phyloP scores from a whole-genome alignment of 2,329 filamentous ascomycete species.

The Aspergillus brasiliensis region DNA sequence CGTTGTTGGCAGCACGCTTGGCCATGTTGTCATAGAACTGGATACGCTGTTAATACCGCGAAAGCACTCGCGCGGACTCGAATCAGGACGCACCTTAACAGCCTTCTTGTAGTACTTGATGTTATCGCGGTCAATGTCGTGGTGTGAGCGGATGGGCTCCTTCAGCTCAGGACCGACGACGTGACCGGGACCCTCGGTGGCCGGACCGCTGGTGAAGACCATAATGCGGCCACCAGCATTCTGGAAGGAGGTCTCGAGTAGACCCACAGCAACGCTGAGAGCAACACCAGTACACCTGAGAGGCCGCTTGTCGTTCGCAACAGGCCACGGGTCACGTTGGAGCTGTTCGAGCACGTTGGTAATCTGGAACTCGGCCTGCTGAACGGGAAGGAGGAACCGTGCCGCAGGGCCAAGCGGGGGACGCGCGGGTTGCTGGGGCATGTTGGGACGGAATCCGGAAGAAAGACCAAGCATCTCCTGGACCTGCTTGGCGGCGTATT shows the following conservation, averaged over 20 bases:
- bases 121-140: conserved; percentile 97
- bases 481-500: conserved; percentile 98
- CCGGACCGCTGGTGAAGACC: conserved; percentile 92
- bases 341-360: conserved; percentile 94
- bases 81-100: conserved; percentile 68
- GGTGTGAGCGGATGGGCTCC: conserved; percentile 95
- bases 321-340: conserved; percentile 96
- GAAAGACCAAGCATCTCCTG: conserved; percentile 94
- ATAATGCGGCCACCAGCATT: conserved; percentile 95
- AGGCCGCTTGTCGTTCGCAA: conserved; percentile 86
- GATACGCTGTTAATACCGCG: conserved; percentile 24
- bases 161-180: conserved; percentile 94
- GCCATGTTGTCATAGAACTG: conserved; percentile 94
- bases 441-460: conserved; percentile 70
- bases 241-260: conserved; percentile 93
- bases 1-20: conserved; percentile 93
- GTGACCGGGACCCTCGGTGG: conserved; percentile 94
- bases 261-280: conserved; percentile 88
- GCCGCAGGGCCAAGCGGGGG: conserved; percentile 77
- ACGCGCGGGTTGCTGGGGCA: conserved; percentile 72
- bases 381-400: conserved; percentile 88
- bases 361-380: conserved; percentile 95
- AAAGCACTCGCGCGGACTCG: background rate
- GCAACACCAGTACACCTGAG: conserved; percentile 93
- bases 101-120: conserved; percentile 99